Evolutionary conservation across 345 rosid species (phyloP), one percentile per base, ranked within the genome.

Genomic region (Eucalyptus fibrosa): DNA sequence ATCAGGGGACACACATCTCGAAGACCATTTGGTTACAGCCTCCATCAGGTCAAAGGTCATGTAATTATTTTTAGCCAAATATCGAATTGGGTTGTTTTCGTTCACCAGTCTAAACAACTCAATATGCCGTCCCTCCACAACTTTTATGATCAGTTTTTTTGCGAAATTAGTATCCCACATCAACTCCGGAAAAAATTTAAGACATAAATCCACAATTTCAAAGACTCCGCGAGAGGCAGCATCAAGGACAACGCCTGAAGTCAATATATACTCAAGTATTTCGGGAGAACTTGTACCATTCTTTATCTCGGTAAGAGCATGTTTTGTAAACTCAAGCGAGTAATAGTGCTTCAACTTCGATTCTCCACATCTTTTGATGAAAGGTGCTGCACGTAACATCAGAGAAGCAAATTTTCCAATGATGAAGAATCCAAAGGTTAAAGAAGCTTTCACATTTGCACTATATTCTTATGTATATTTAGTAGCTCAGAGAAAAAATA

Each of bases 201-300:
- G 40, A n/a, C 11, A 67, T n/a, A 67, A 67, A n/a, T n/a, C 23
- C 40, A 32, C 77, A 67, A 67, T n/a, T 32, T 67, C 77, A 8
- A 1, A 67, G 77, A 32, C 11, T 67, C 77, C 40, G 6, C 10
- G 11, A 8, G 21, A n/a, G 0, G 77, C 40, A 32, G 77, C 77
- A 4, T 67, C 11, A 67, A 67, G 21, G 11, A 67, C 37, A 65
- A n/a, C 1, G 7, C 40, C 3, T 15, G 21, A 32, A n/a, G 40
- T 67, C 37, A n/a, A 15, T n/a, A 62, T 8, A 62, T 2, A 30
- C 9, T 30, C 9, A 1, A 30, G 72, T 3, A 62, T 14, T 30
- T 30, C 3, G 13, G 28, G 13, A 30, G 72, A 0, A 13, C 14
- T 4, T 15, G 6, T 30, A 14, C 9, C 9, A 8, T 16, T 7